Base-by-base conservation (phyloP, 441 rosid species). In the Pelargonium australe region DNA sequence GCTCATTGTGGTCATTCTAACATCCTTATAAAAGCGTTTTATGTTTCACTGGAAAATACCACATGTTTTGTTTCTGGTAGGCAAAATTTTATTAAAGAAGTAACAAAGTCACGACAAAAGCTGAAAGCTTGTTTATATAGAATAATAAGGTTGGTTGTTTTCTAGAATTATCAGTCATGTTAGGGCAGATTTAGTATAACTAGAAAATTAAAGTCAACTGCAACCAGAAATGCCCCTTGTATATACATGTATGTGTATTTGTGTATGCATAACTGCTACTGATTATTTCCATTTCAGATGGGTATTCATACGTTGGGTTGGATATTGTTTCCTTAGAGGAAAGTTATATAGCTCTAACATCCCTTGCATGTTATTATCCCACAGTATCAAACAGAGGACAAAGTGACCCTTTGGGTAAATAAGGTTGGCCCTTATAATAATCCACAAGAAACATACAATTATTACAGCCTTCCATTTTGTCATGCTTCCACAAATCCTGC, bases 371-470 rank as follows among this genome's bases (percentile, higher is more conserved):
- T 64, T 67, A 57, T 72, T 64, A 60, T 70, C 70, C 72, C 81
- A 41, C 88, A 96, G 99, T 96, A 91, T 81, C 95, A 85, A 82
- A 80, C 44, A 25, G 96, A 81, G 70, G 99, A 96, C 6, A 77
- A 78, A 34, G 92, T 96, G 73, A 93, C 89, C 44, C 89, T 96
- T 72, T 96, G 99, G 99, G 99, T 93, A 65, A 96, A 96, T 73
- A 96, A 96, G 77, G 97, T 93, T 77, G 99, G 99, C 34, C 99
- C 99, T 5, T 96, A 96, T 74, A 96, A 96, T 82, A 96, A 96
- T 79, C 99, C 99, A 41, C 99, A 96, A 83, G 99, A 96, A 86
- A 96, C 98, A 0, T 96, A 96, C 80, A 96, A 96, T 84, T 96
- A 96, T 73, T 89, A 91, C 87, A 89, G 96, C 83, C 99, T 96